These are phyloP conservation scores for Ceratocystiopsis brevicomis DNA, from an alignment of 2,329 filamentous ascomycete genomes.

Conservation along the genomic window DNA sequence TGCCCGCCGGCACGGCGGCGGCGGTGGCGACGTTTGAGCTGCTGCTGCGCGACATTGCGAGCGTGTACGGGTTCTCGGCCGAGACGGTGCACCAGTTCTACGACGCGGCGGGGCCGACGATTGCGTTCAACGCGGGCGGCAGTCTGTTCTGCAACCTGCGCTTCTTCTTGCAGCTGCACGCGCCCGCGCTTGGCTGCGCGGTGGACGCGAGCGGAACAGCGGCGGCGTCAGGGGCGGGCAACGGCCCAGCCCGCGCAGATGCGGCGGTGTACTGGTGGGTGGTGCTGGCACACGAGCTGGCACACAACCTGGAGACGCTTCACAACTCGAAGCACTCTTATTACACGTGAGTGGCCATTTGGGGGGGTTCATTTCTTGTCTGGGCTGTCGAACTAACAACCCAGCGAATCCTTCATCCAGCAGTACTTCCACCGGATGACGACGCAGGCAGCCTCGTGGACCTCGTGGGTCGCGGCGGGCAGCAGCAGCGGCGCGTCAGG, in stretches of 20 bases:
- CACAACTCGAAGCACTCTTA: slow-evolving; percentile 69
- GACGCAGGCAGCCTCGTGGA: slow-evolving; percentile 24
- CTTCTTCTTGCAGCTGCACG: slow-evolving; percentile 68
- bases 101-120: slow-evolving; percentile 58
- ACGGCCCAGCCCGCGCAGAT: slow-evolving; percentile 15
- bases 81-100: slow-evolving; percentile 71
- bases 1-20: slow-evolving; percentile 33
- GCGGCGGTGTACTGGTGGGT: slow-evolving; percentile 17
- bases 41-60: slow-evolving; percentile 49
- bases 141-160: slow-evolving; percentile 87
- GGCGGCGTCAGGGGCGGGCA: not conserved
- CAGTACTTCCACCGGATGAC: slow-evolving; percentile 60
- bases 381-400: too few species aligned
- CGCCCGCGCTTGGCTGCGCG: slow-evolving; percentile 21
- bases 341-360: slow-evolving; percentile 34
- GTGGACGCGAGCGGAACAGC: too few species aligned
- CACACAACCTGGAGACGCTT: slow-evolving; percentile 69
- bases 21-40: slow-evolving; percentile 51
- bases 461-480: slow-evolving; percentile 11
- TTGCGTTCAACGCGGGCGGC: slow-evolving; percentile 79
- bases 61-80: slow-evolving; percentile 52
- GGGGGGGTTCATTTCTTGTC: too few species aligned
- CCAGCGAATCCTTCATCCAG: slow-evolving; percentile 49
- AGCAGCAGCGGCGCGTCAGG: not conserved
- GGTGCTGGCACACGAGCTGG: slow-evolving; percentile 85